A percentile compares a stretch with the other conserved stretches of the same genome.
Conservation (phyloP, 441 rosid genomes). For the Francoa sonchifolia region DNA sequence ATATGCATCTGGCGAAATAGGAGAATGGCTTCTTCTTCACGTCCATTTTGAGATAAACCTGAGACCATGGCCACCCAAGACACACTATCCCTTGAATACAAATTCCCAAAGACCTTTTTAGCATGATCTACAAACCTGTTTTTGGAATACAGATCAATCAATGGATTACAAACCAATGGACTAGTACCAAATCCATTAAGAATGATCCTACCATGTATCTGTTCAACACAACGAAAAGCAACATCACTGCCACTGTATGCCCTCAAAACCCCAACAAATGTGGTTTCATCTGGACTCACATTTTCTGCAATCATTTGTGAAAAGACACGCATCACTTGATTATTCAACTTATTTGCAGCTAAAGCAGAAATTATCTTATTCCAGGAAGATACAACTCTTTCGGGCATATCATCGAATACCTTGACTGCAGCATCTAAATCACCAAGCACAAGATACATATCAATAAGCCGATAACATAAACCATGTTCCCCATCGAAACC, state of each 20-base stretch:
- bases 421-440: slow-evolving; percentile 34
- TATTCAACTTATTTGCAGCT: slow-evolving; percentile 23
- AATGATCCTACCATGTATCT: slow-evolving; percentile 61
- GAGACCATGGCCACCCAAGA: slow-evolving; percentile 89
- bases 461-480: slow-evolving; percentile 36
- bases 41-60: slow-evolving; percentile 55
- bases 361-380: slow-evolving; percentile 39
- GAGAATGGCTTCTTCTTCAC: slow-evolving; percentile 42
- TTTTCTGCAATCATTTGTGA: slow-evolving; percentile 33
- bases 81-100: slow-evolving; percentile 45
- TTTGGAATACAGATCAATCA: slow-evolving; percentile 63
- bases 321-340: slow-evolving; percentile 23
- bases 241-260: slow-evolving; percentile 28
- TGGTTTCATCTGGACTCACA: slow-evolving; percentile 31
- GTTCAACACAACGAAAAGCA: slow-evolving; percentile 29
- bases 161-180: slow-evolving; percentile 38
- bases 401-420: slow-evolving; percentile 62
- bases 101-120: slow-evolving; percentile 42
- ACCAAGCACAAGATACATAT: slow-evolving; percentile 26
- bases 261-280: slow-evolving; percentile 34
- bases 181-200: slow-evolving; percentile 39
- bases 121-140: slow-evolving; percentile 42
- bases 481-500: slow-evolving; percentile 32
- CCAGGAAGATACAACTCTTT: slow-evolving; percentile 38
- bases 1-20: slow-evolving; percentile 54